These are phyloP conservation scores for Exobasidium rhododendri DNA, from an alignment of 1,284 basidiomycete species.

Conservation along the genomic window DNA sequence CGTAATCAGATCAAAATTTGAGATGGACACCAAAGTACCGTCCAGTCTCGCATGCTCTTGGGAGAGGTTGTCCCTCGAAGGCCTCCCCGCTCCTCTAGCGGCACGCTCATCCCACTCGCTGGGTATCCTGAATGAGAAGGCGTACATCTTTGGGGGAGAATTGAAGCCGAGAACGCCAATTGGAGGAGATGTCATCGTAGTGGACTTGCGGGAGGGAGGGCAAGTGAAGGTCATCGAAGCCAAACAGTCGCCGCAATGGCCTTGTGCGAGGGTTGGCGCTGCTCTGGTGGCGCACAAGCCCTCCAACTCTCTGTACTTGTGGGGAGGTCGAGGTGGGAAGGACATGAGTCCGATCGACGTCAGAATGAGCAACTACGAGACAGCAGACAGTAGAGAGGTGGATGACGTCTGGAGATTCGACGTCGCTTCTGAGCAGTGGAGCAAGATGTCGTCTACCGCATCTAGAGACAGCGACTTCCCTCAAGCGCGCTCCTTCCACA, in stretches of 20 bases:
- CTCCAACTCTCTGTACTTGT: slow-evolving; percentile 55
- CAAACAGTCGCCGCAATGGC: not conserved
- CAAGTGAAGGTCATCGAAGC: no score
- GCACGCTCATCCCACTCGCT: not conserved
- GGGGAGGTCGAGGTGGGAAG: slow-evolving; percentile 59
- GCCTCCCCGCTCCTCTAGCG: not conserved
- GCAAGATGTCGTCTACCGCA: slow-evolving; percentile 22
- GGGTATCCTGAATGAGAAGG: not conserved
- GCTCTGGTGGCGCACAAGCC: slow-evolving; percentile 33
- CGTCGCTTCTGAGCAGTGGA: slow-evolving; percentile 33
- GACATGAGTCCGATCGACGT: slow-evolving; percentile 56
- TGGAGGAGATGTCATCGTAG: slow-evolving; percentile 27
- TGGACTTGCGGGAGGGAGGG: slow-evolving; percentile 16
- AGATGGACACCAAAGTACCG: no score
- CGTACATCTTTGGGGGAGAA: slow-evolving; percentile 54
- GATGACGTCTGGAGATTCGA: slow-evolving; percentile 30
- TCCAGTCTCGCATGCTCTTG: no score
- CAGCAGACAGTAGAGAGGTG: no score
- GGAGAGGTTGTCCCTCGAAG: not conserved
- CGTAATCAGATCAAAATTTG: no score
- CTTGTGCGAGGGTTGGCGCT: slow-evolving; percentile 55
- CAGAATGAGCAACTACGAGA: slow-evolving; percentile 9
- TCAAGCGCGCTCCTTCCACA: slow-evolving; percentile 52
- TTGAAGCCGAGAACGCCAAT: slow-evolving; percentile 57
- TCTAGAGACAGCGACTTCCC: slow-evolving; percentile 40